Percentiles rank a stretch among this genome's conserved stretches.
phyloP scores from a whole-genome alignment of 1,284 basidiomycete genomes.

The Irpex rosettiformis region DNA sequence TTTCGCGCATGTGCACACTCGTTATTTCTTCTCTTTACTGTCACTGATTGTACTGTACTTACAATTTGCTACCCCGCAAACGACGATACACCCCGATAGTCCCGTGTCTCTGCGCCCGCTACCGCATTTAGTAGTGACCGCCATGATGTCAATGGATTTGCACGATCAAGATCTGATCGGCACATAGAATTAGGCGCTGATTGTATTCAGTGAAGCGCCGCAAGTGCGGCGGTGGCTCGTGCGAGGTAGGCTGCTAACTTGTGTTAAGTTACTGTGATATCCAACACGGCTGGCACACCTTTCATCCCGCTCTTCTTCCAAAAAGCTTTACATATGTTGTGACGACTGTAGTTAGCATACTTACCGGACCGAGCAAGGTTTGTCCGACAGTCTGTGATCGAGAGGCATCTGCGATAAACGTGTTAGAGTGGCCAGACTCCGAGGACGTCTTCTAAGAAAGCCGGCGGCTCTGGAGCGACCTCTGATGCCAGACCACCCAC shows the following conservation, averaged over 20 bases:
- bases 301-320: too few species aligned
- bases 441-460: too few species aligned
- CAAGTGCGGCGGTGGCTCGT: neutral
- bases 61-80: neutral
- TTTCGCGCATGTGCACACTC: neutral
- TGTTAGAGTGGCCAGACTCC: neutral
- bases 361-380: neutral
- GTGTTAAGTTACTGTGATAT: neutral
- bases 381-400: neutral
- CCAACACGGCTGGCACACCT: too few species aligned
- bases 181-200: neutral
- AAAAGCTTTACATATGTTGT: too few species aligned
- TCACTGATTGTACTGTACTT: neutral
- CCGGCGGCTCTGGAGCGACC: too few species aligned
- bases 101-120: neutral
- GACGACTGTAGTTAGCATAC: too few species aligned
- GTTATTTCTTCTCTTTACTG: constrained; percentile 5
- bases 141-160: neutral
- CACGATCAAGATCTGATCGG: neutral
- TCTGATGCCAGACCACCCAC: too few species aligned
- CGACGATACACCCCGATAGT: too few species aligned
- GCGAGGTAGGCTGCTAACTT: neutral
- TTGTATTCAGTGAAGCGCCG: neutral
- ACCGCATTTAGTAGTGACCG: neutral
- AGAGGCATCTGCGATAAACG: neutral